phyloP scores from a whole-genome alignment of 495 filamentous ascomycete genomes.

The Articulospora tetracladia region DNA sequence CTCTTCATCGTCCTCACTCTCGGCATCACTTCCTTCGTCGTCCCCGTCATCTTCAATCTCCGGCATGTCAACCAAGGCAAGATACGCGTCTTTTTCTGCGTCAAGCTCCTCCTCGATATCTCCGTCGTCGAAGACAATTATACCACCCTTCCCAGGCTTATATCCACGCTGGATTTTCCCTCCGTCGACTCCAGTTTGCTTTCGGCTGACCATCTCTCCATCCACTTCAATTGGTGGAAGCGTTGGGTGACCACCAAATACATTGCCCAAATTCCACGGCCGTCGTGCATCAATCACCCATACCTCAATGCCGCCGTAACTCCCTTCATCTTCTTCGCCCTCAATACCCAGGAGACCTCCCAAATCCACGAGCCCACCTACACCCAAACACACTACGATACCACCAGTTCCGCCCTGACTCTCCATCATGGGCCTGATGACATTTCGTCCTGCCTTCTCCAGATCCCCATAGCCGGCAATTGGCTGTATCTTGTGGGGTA shows the following conservation, averaged over 20 bases:
- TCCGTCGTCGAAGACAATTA: slow-evolving; percentile 92
- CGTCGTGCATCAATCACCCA: slow-evolving; percentile 91
- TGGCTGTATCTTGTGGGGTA: slow-evolving; percentile 96
- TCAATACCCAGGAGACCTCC: slow-evolving; percentile 67
- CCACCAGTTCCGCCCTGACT: slow-evolving; percentile 76
- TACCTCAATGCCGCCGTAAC: slow-evolving; percentile 68
- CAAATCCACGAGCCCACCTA: slow-evolving; percentile 87
- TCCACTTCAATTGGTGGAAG: slow-evolving; percentile 32
- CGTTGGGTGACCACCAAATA: slow-evolving; percentile 70
- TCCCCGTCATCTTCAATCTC: slow-evolving; percentile 71
- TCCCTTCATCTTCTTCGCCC: slow-evolving; percentile 47
- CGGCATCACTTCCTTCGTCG: slow-evolving; percentile 33
- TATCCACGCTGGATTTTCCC: slow-evolving; percentile 71
- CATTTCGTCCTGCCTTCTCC: slow-evolving; percentile 65
- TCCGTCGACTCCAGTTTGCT: slow-evolving; percentile 45
- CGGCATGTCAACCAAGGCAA: slow-evolving; percentile 81
- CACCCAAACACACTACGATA: slow-evolving; percentile 86
- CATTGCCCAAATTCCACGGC: slow-evolving; percentile 93
- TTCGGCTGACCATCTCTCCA: slow-evolving; percentile 44
- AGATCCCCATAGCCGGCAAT: slow-evolving; percentile 91
- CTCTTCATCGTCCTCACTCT: slow-evolving; percentile 32
- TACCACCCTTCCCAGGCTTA: slow-evolving; percentile 72
- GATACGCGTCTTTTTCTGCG: slow-evolving; percentile 74
- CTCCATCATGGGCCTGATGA: slow-evolving; percentile 79
- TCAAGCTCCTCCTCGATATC: slow-evolving; percentile 87